Base-by-base conservation (phyloP, 23 red algal genomes). In the Gracilariopsis chorda region DNA sequence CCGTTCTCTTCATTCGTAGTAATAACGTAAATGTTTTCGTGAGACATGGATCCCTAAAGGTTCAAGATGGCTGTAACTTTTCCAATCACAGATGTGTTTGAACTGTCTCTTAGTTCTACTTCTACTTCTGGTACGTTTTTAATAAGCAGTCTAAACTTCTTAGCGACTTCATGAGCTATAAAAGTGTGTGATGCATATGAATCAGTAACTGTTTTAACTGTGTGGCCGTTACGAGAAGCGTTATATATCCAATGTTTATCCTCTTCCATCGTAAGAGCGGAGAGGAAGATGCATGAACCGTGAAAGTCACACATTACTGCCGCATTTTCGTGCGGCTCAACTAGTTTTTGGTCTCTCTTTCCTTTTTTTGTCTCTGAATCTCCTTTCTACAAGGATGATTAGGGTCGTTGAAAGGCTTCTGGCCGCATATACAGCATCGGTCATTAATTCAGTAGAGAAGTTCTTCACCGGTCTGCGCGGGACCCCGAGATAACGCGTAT, bases 151-250 rank as follows among this genome's bases (percentile, higher is more conserved):
- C 63, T 37, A 19, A 69, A n/a, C 21, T 16, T 11, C 42, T 41
- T 69, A 12, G 34, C 63, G 2, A 40, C 63, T 20, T 69, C 4
- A 53, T 51, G 16, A 27, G 46, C 73, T 52, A 82, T 82, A 48
- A 82, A 82, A 60, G 33, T 60, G 35, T 82, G 78, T 24, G 51
- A 60, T 4, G 78, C 53, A 82, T 34, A 57, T 6, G 78, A 82
- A 82, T 82, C 78, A 40, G 61, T 57, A 20, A 43, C 51, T 17
- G 78, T 21, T 7, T 60, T 28, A 8, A 82, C 20, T 44, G 52
- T 48, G 61, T 14, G 23, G 37, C 78, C 52, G 7, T 34, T 23
- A 4, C 58, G 35, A 17, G 78, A 37, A 4, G 23, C 28, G 28
- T 61, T 35, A 52, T 82, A 82, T 7, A 82, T 48, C 51, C 36